Conservation (phyloP, 2,329 filamentous ascomycete genomes). For the Madurella fahalii region DNA sequence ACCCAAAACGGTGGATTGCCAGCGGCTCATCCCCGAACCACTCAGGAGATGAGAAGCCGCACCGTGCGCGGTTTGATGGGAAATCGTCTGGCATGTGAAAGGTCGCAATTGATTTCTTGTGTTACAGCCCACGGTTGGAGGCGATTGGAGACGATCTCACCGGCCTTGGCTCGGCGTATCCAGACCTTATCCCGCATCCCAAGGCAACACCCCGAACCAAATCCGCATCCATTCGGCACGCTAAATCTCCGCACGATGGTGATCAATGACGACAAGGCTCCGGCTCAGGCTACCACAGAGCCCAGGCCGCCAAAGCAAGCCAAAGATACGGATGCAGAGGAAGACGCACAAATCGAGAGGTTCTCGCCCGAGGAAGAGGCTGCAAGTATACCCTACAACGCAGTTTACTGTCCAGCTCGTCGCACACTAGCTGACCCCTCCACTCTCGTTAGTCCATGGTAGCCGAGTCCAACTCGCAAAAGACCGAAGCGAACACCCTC, state of each 20-base stretch:
- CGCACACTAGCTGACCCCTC: slow-evolving; percentile 4
- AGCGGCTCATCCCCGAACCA: too few relatives aligned
- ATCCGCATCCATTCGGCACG: neutral
- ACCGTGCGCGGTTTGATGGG: too few relatives aligned
- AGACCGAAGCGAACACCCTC: slow-evolving; percentile 72
- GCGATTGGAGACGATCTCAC: too few relatives aligned
- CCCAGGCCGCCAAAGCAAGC: neutral
- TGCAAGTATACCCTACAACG: slow-evolving; percentile 35
- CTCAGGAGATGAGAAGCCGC: too few relatives aligned
- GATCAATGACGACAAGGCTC: slow-evolving; percentile 2
- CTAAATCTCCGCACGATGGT: neutral
- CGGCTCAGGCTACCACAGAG: neutral
- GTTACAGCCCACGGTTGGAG: too few relatives aligned
- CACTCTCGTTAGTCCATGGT: slow-evolving; percentile 45
- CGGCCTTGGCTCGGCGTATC: too few relatives aligned
- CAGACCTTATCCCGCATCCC: too few relatives aligned
- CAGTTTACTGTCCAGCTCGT: neutral
- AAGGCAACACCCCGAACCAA: neutral
- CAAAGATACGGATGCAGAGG: slow-evolving; percentile 23
- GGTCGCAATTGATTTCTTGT: too few relatives aligned
- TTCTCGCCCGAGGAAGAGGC: slow-evolving; percentile 56
- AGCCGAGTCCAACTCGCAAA: slow-evolving; percentile 66
- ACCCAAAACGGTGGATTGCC: too few relatives aligned
- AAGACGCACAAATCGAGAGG: slow-evolving; percentile 29
- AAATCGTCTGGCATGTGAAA: too few relatives aligned